A percentile compares a stretch with the other conserved stretches of the same genome.
Conservation (phyloP, 768 basidiomycete species). For the Gloeopeniophorella convolvens region DNA sequence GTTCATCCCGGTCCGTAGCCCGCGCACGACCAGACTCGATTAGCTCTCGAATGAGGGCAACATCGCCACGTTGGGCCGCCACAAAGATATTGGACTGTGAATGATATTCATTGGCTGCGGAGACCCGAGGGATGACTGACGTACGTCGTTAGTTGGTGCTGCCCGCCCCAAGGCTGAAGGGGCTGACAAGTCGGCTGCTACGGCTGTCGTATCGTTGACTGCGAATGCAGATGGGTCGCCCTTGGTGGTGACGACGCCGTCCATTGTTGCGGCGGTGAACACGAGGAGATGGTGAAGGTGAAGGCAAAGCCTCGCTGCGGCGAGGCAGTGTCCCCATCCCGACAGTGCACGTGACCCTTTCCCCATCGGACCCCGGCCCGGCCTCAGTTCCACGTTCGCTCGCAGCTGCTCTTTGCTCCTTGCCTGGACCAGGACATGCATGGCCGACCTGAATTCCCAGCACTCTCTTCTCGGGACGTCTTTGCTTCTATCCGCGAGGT, state of each 20-base stretch:
- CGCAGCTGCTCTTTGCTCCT: too few relatives aligned
- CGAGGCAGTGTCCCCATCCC: too few relatives aligned
- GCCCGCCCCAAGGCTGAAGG: background rate
- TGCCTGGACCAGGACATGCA: too few relatives aligned
- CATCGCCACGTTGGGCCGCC: conserved; percentile 84
- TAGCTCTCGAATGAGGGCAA: conserved; percentile 53
- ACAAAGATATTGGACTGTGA: conserved; percentile 63
- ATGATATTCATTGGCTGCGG: background rate
- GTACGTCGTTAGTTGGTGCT: conserved; percentile 5
- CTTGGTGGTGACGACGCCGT: conserved; percentile 38
- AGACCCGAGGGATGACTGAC: background rate
- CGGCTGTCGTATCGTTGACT: conserved; percentile 33
- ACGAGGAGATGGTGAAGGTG: background rate
- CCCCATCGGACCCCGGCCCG: too few relatives aligned
- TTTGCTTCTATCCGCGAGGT: conserved; percentile 4
- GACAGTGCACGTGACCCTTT: too few relatives aligned
- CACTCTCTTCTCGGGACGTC: background rate
- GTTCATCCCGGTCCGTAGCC: conserved; percentile 75
- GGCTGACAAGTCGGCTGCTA: conserved; percentile 39
- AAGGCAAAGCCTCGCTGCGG: background rate
- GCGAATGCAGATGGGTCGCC: conserved; percentile 44
- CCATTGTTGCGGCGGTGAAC: conserved; percentile 3
- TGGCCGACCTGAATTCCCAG: too few relatives aligned
- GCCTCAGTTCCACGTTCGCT: too few relatives aligned
- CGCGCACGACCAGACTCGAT: conserved; percentile 64